A percentile compares a stretch with the other conserved stretches of the same genome.
Conservation (phyloP, 2,329 filamentous ascomycete species). For the Decorospora gaudefroyi region DNA sequence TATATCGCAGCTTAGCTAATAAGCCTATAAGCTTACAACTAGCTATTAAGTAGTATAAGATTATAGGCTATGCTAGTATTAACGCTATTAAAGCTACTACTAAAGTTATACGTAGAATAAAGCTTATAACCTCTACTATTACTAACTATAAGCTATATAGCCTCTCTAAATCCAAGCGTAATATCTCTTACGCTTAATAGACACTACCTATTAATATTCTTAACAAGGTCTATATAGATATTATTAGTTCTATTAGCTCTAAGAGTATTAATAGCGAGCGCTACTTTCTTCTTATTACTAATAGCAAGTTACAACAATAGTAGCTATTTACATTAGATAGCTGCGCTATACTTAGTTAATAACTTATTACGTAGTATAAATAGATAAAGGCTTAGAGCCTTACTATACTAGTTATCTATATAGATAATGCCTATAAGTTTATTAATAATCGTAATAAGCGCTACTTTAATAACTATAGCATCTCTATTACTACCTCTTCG, state of each 20-base stretch:
- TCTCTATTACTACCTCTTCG: not conserved
- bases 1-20: not conserved
- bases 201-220: not conserved
- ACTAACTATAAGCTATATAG: not conserved
- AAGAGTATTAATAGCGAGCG: constrained; percentile 8
- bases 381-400: not conserved
- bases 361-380: not conserved
- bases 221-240: not conserved
- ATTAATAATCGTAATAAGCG: not conserved
- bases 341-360: not conserved
- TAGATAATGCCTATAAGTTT: not conserved
- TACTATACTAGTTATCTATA: not conserved
- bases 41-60: not conserved
- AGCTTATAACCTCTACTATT: not conserved
- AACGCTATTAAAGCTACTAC: not conserved
- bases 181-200: not conserved
- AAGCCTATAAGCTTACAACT: not conserved
- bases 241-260: not conserved
- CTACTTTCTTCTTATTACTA: not conserved
- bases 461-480: not conserved
- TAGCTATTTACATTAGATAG: not conserved
- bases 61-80: not conserved
- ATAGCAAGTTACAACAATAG: not conserved
- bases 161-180: not conserved
- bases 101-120: not conserved